A percentile compares a stretch with the other conserved stretches of the same genome.
phyloP scores from a whole-genome alignment of 2,329 filamentous ascomycete species.

The Monilinia polystroma region DNA sequence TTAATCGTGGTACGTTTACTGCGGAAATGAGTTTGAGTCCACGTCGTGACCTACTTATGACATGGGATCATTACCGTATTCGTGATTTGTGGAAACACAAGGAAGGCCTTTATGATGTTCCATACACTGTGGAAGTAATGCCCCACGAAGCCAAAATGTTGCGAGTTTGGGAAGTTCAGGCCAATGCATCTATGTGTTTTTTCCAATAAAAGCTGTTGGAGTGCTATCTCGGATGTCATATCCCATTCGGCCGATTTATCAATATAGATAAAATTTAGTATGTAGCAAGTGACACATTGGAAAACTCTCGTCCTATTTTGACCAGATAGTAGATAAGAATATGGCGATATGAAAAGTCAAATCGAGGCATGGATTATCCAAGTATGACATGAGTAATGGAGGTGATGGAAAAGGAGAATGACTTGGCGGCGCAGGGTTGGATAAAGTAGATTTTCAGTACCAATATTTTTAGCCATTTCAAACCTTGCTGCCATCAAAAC shows the following conservation, averaged over 20 bases:
- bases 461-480: neutral
- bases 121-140: constrained; percentile 31
- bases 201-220: constrained; percentile 10
- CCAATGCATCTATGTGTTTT: constrained; percentile 23
- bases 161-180: constrained; percentile 24
- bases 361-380: no score
- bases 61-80: constrained; percentile 29
- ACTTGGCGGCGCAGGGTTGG: neutral
- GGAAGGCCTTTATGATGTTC: constrained; percentile 31
- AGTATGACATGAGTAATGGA: neutral
- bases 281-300: neutral
- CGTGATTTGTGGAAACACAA: constrained; percentile 33
- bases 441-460: neutral
- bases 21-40: constrained; percentile 31
- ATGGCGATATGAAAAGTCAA: neutral
- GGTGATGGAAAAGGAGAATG: neutral
- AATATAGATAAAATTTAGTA: neutral
- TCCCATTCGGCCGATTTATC: neutral
- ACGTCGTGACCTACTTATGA: constrained; percentile 27
- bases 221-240: neutral
- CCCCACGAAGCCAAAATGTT: constrained; percentile 31
- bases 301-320: neutral
- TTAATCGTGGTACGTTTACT: constrained; percentile 29
- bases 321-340: neutral
- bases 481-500: neutral